Conservation (phyloP, 83 land plant species). For the Picea abies region DNA sequence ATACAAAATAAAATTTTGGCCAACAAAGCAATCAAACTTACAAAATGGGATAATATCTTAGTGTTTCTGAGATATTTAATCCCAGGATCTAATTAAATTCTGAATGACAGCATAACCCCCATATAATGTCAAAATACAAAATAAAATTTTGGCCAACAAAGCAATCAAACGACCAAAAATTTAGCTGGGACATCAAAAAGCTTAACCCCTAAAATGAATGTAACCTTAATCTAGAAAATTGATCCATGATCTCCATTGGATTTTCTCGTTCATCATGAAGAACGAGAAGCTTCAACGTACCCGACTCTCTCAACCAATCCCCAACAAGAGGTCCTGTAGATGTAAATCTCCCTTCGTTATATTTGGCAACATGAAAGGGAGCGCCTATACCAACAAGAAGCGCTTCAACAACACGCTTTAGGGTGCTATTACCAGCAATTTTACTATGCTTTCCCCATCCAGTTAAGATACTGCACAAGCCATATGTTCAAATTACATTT, state of each 20-base stretch:
- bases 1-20: too few relatives aligned
- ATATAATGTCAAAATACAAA: too few relatives aligned
- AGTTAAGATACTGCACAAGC: constrained; percentile 84
- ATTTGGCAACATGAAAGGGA: constrained; percentile 77
- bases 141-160: too few relatives aligned
- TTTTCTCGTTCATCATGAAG: constrained; percentile 66
- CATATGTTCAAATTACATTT: neutral
- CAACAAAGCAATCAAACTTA: too few relatives aligned
- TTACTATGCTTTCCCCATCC: constrained; percentile 99
- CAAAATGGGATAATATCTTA: too few relatives aligned
- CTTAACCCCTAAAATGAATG: too few relatives aligned
- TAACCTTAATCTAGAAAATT: too few relatives aligned
- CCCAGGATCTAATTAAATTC: too few relatives aligned
- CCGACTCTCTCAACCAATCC: constrained; percentile 75
- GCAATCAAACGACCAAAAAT: too few relatives aligned
- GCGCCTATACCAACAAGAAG: constrained; percentile 75
- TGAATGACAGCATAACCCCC: too few relatives aligned
- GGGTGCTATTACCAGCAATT: constrained; percentile 84
- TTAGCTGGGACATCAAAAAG: too few relatives aligned
- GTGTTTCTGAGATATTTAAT: too few relatives aligned
- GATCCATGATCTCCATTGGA: constrained; percentile 9
- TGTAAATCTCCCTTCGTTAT: constrained; percentile 82
- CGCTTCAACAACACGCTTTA: constrained; percentile 76
- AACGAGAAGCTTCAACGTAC: constrained; percentile 70
- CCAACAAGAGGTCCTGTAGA: constrained; percentile 73